phyloP scores from a whole-genome alignment of 2,329 filamentous ascomycete genomes.

The Cladorrhinum sp. region DNA sequence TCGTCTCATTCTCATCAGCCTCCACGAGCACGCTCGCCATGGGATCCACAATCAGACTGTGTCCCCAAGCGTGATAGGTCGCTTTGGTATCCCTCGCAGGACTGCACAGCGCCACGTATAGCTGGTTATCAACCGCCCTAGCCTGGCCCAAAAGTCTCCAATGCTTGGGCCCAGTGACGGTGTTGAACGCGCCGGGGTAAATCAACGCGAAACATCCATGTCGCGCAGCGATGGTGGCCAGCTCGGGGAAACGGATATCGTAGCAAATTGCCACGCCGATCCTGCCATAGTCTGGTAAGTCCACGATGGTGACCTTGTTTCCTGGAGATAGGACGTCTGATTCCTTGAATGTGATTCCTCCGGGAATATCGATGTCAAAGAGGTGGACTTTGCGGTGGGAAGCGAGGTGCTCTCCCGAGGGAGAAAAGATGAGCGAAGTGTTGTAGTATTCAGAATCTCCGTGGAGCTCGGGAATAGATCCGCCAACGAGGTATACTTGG shows the following conservation, averaged over 20 bases:
- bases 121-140: slow-evolving; percentile 87
- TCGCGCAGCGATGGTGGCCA: slow-evolving; percentile 83
- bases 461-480: slow-evolving; percentile 80
- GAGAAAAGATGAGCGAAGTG: slow-evolving; percentile 80
- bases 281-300: slow-evolving; percentile 83
- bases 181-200: slow-evolving; percentile 96
- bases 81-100: slow-evolving; percentile 77
- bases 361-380: slow-evolving; percentile 97
- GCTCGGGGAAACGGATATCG: slow-evolving; percentile 92
- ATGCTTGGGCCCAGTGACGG: slow-evolving; percentile 87
- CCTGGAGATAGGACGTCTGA: slow-evolving; percentile 85
- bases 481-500: slow-evolving; percentile 78
- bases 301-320: slow-evolving; percentile 78
- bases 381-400: slow-evolving; percentile 92
- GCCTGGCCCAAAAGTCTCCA: slow-evolving; percentile 82
- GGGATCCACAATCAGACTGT: slow-evolving; percentile 84
- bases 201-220: slow-evolving; percentile 82
- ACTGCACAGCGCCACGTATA: slow-evolving; percentile 90
- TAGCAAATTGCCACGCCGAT: slow-evolving; percentile 94
- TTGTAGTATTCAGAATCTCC: slow-evolving; percentile 71
- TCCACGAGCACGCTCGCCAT: slow-evolving; percentile 79
- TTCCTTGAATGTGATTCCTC: slow-evolving; percentile 88
- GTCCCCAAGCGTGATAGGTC: slow-evolving; percentile 86
- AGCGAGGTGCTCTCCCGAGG: slow-evolving; percentile 73
- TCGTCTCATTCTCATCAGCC: slow-evolving; percentile 73